Evolutionary conservation across 139 green algal genomes (phyloP).

Genomic region (Chlamydomonas sphaeroides): DNA sequence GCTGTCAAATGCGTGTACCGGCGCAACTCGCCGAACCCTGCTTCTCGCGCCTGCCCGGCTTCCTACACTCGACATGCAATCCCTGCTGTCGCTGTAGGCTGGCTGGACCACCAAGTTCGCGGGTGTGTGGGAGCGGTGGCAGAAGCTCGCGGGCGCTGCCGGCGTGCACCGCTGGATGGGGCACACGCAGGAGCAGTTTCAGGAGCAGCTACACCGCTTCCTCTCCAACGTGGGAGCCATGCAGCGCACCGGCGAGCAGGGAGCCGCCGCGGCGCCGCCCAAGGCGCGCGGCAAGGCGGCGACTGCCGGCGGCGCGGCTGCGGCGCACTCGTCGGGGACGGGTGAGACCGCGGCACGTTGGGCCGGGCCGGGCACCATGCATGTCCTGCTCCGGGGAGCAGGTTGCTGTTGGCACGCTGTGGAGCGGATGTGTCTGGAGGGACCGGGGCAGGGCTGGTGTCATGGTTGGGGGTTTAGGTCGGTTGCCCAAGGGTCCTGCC

Average conservation of each 20-base stretch:
- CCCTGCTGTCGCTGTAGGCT: neutral
- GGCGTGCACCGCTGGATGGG: constrained; percentile 17
- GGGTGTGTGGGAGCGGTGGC: constrained; percentile 19
- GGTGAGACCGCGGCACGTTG: neutral
- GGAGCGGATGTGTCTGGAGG: too few relatives aligned
- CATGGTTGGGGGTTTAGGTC: too few relatives aligned
- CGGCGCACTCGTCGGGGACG: too few relatives aligned
- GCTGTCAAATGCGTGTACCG: too few relatives aligned
- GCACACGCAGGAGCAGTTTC: constrained; percentile 11
- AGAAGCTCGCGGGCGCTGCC: constrained; percentile 18
- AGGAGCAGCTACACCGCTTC: constrained; percentile 34
- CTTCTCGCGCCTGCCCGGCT: neutral
- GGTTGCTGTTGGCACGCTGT: too few relatives aligned
- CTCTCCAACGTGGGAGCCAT: neutral
- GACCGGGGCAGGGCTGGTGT: neutral
- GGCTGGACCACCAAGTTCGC: neutral
- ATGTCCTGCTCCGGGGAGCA: too few relatives aligned
- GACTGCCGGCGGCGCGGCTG: neutral
- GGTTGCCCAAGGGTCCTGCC: too few relatives aligned
- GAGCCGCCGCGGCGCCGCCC: neutral
- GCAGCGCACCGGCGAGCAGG: too few relatives aligned
- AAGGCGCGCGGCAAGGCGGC: neutral
- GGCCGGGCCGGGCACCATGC: too few relatives aligned
- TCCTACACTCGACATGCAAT: neutral
- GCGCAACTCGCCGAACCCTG: neutral